Base-by-base conservation (phyloP, 1,284 basidiomycete species). In the Stereum hirsutum region DNA sequence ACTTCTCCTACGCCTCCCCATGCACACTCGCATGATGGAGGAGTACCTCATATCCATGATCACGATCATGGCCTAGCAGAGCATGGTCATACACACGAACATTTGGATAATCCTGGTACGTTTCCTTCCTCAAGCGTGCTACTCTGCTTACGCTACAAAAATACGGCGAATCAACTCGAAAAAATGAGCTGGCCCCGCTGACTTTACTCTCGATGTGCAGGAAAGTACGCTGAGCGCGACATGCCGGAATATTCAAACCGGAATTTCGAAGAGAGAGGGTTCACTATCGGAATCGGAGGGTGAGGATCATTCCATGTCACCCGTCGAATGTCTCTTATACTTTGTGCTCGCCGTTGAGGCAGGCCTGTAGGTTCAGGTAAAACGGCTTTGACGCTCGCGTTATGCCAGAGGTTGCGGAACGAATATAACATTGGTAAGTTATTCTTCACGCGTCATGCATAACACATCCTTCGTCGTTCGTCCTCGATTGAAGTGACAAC, bases 201-300 rank as follows among this genome's bases (percentile, higher is more conserved):
- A n/a, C n/a, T n/a, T n/a, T n/a, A n/a, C n/a, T n/a, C n/a, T n/a
- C n/a, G n/a, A n/a, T n/a, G n/a, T n/a, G 6, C 24, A 86, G 94
- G 95, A 38, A 97, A 91, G 62, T 99, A 85, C 58, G 69, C 87
- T 17, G 92, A 98, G 60, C 75, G 95, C 23, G 94, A 98, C 58
- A 64, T 97, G 60, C 95, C 95, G 10, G 85, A 97, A 59, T 97
- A 87, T 58, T 71, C 80, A 6, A 64, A 66, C 2, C 74, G 95
- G 30, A 88, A 94, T 67, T 99, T 93, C 62, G 75, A 81, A 43
- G 94, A 98, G 66, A 71, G 95, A 48, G 94, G 91, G 1, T 99
- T 99, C 65, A 99, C 95, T 0, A 72, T 99, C 45, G 95, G 95
- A 4, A 98, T 98, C 46, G 95, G 95, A 56, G 95, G 94, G 90